These are phyloP conservation scores for Quillaja saponaria DNA, from an alignment of 306 rosid genomes.

Conservation along the genomic window DNA sequence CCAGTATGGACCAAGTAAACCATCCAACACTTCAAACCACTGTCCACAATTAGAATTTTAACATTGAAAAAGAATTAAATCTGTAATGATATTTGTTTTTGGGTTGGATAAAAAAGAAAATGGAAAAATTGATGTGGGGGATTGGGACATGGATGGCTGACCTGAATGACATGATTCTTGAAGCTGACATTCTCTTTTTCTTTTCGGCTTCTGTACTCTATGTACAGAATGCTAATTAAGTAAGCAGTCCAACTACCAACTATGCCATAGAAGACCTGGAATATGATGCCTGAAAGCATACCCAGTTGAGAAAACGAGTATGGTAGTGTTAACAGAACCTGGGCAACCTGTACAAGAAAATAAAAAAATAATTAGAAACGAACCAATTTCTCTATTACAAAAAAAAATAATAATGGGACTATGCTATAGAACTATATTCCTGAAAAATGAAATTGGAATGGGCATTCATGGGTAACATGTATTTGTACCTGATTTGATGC, in stretches of 20 bases:
- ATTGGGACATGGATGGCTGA: constrained; percentile 22
- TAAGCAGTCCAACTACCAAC: constrained; percentile 98
- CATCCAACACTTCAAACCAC: constrained; percentile 98
- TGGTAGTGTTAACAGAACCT: constrained; percentile 87
- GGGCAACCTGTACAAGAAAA: constrained; percentile 70
- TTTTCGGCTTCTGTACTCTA: constrained; percentile 80
- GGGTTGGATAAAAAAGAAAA: background rate
- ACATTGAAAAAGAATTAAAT: no score
- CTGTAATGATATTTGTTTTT: background rate
- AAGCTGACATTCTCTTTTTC: constrained; percentile 88
- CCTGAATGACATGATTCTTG: constrained; percentile 99
- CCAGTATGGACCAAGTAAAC: constrained; percentile 90
- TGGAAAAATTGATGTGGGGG: background rate
- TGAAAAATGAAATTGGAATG: constrained; percentile 7
- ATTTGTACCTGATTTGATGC: constrained; percentile 84
- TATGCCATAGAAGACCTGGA: constrained; percentile 85
- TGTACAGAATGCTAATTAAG: constrained; percentile 81
- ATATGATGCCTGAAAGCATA: constrained; percentile 71
- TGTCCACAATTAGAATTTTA: constrained; percentile 26
- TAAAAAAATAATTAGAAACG: background rate
- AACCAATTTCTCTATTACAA: background rate
- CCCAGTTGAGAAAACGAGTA: constrained; percentile 89
- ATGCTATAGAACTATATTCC: constrained; percentile 9
- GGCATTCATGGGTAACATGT: background rate
- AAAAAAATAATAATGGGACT: background rate